Evolutionary conservation across 2,329 filamentous ascomycete genomes (phyloP), one percentile per base, ranked within the genome.

Genomic region (Colletotrichum sp.): DNA sequence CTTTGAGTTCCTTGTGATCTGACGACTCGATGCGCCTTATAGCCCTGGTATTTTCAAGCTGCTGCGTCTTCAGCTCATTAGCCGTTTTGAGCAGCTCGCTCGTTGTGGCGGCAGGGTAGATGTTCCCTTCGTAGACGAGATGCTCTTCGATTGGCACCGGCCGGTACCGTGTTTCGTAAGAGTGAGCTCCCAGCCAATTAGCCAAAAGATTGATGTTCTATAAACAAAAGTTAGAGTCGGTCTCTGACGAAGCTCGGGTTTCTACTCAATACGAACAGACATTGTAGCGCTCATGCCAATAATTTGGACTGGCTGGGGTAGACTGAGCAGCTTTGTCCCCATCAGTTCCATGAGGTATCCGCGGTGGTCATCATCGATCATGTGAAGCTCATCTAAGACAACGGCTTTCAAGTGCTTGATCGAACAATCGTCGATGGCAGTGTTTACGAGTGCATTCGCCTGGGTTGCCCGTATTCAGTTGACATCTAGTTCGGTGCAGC

Each of bases 201-300:
- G 93, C 93, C 65, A 96, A 87, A 34, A 94, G 81, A 71, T 92
- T 88, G 66, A 94, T 93, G 80, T 96, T 95, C 93, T 94, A 43
- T 13, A 39, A 15, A 12, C 16, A 13, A 10, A 16, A 16, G 48
- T 75, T 18, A 75, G 69, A 10, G 55, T 9, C 18, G 39, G 8
- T 18, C 24, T 12, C 13, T 24, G 15, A 21, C 18, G 24, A 39
- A 13, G 24, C 21, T 60, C 18, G 7, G 12, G 15, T 18, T 64
- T 21, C 13, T 15, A 15, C 13, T 30, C 16, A 34, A 21, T 21
- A 83, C 89, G 80, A 85, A 94, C 93, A 71, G 93, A 92, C 63
- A 96, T 86, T 1, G 94, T 96, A 6, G 94, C 94, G 79, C 94
- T 96, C 94, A 96, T 96, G 78, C 93, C 94, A 74, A 95, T 86